Evolutionary conservation across 306 rosid species (phyloP), one percentile per base, ranked within the genome.

Genomic region (Acmispon strigosus): DNA sequence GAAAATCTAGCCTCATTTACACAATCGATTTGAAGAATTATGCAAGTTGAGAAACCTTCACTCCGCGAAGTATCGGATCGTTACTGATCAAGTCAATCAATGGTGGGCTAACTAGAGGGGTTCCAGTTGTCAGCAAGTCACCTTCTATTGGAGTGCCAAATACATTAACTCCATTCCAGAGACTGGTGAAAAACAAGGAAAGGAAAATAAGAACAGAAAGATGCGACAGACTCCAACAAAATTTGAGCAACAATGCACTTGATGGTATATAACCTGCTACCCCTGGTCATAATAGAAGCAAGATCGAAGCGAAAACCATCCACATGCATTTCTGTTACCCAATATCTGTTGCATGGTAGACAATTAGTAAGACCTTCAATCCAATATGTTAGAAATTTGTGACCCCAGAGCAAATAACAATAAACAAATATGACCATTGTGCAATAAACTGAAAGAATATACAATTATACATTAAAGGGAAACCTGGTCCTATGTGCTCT

Each of bases 291-390:
- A 72, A 94, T 94, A 42, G 97, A 91, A 68, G 99, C 99, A 80
- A 94, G 97, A 86, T 94, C 99, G 73, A 94, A 94, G 84, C 99
- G 97, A 90, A 94, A 94, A 71, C 97, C 99, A 83, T 94, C 99
- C 24, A 94, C 91, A 54, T 94, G 99, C 95, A 94, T 89, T 82
- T 91, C 99, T 54, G 85, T 87, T 48, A 82, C 97, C 99, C 99
- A 94, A 78, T 94, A 94, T 85, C 99, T 94, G 85, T 80, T 62
- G 55, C 65, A 76, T 16, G 49, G 42, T 56, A 57, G 67, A 77
- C 18, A 79, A 58, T 19, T 56, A 56, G 57, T 66, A 48, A 78
- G 74, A 71, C 47, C 48, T 66, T 73, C 59, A 76, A 72, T 65
- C 76, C 66, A 37, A 52, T 64, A 61, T 45, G 41, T 49, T 27